Percentiles rank a stretch among this genome's conserved stretches.
Conservation (phyloP, 2,329 filamentous ascomycete species). For the Cryphonectria nitschkei region DNA sequence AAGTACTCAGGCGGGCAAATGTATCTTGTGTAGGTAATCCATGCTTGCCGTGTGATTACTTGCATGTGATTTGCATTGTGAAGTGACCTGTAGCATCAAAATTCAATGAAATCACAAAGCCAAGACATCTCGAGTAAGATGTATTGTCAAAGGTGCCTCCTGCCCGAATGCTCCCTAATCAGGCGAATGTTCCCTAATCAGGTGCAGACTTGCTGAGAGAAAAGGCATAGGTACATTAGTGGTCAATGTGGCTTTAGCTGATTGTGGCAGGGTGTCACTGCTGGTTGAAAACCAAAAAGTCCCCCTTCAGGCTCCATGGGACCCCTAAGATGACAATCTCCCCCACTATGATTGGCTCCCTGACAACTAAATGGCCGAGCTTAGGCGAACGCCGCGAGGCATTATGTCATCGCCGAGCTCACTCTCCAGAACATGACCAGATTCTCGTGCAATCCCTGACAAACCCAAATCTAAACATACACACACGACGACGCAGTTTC, state of each 20-base stretch:
- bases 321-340: conserved; percentile 38
- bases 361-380: conserved; percentile 34
- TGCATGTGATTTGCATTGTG: background rate
- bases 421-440: conserved; percentile 11
- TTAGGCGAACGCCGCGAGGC: conserved; percentile 27
- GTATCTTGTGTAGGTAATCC: background rate
- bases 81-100: background rate
- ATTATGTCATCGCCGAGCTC: conserved; percentile 26
- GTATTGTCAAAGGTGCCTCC: background rate
- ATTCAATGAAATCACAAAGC: background rate
- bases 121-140: background rate
- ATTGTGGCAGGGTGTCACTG: background rate
- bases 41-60: background rate
- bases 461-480: conserved; percentile 4
- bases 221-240: background rate
- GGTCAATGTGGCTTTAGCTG: background rate
- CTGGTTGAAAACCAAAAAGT: background rate
- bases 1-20: no score
- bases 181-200: background rate
- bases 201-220: background rate
- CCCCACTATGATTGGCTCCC: conserved; percentile 42
- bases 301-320: background rate
- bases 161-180: background rate
- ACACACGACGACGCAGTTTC: background rate
- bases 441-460: conserved; percentile 17